phyloP scores from a whole-genome alignment of 257 asterid genomes.

The Solanum ossicruentum region DNA sequence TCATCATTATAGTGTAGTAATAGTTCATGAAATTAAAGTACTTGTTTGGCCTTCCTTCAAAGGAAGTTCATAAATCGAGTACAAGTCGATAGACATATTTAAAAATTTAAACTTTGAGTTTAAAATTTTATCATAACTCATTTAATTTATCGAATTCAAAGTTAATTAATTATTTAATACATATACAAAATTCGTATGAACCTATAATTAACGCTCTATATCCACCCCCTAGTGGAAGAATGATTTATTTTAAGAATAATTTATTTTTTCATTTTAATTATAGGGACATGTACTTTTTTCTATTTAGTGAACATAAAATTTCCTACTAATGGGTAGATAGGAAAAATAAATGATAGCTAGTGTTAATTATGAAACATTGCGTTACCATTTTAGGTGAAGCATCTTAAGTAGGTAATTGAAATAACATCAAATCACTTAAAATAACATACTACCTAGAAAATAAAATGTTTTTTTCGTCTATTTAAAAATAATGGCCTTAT shows the following conservation, averaged over 20 bases:
- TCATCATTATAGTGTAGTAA: background rate
- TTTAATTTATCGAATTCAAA: background rate
- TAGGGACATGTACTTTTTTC: background rate
- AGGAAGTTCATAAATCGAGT: background rate
- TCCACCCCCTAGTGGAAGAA: background rate
- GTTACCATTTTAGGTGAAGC: slow-evolving; percentile 9
- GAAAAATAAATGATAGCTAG: background rate
- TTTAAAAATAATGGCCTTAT: background rate
- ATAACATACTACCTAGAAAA: slow-evolving; percentile 1
- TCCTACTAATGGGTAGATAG: background rate
- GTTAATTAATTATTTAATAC: background rate
- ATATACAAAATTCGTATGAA: background rate
- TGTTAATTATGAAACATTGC: background rate
- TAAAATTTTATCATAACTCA: background rate
- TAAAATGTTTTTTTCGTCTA: background rate
- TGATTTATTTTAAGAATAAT: no score
- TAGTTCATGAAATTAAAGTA: background rate
- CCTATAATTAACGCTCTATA: background rate
- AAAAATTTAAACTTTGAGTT: background rate
- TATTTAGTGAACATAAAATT: background rate
- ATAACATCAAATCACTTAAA: background rate
- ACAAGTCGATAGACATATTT: background rate
- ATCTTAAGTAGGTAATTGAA: background rate
- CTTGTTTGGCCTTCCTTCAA: background rate
- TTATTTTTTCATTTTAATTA: background rate